These are phyloP conservation scores for Saitozyma sp. DNA, from an alignment of 768 basidiomycete species.

Conservation along the genomic window DNA sequence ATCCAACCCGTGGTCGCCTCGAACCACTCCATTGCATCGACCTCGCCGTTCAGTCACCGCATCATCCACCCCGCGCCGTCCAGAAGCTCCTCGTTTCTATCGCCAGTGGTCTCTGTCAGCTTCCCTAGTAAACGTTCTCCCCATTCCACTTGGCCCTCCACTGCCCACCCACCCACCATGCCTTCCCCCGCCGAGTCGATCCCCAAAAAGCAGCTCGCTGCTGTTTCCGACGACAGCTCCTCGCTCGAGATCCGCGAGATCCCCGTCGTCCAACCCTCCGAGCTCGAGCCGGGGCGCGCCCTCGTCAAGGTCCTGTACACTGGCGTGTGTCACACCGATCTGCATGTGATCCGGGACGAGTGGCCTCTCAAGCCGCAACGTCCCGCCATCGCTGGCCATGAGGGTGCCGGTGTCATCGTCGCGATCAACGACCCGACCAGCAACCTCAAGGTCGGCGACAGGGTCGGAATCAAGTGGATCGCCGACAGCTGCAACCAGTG, in stretches of 20 bases:
- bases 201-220: constrained; percentile 36
- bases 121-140: no score
- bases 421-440: constrained; percentile 63
- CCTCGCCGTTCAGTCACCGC: no score
- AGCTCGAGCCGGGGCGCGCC: constrained; percentile 41
- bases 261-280: constrained; percentile 43
- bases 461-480: constrained; percentile 71
- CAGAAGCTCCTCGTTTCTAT: no score
- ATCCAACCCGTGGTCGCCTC: no score
- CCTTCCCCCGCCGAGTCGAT: constrained; percentile 10
- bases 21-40: no score
- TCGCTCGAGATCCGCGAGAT: constrained; percentile 26
- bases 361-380: neutral
- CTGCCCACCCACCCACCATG: no score
- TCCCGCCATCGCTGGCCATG: constrained; percentile 58
- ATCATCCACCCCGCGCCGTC: no score
- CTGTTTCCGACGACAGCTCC: constrained; percentile 18
- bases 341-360: constrained; percentile 72
- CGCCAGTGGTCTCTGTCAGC: no score
- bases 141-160: no score
- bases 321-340: constrained; percentile 79
- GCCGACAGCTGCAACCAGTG: constrained; percentile 66
- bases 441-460: constrained; percentile 26
- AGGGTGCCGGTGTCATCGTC: constrained; percentile 78
- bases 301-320: constrained; percentile 73